phyloP scores from a whole-genome alignment of 2,329 filamentous ascomycete genomes.

The Pyrenochaeta sp. region DNA sequence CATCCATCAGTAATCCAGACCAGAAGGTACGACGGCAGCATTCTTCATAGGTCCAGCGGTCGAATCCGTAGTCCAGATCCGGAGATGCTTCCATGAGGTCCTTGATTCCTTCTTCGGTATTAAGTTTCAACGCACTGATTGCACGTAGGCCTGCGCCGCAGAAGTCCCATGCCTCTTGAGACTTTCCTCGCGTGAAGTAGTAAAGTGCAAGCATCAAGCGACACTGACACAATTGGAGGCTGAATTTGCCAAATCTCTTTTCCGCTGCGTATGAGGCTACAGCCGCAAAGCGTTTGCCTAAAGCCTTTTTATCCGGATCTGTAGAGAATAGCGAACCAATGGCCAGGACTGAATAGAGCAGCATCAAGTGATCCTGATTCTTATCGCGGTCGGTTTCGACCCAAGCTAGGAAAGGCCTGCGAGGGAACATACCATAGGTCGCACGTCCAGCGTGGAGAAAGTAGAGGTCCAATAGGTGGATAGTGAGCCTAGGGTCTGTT shows the following conservation, averaged over 20 bases:
- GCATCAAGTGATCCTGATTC: conserved; percentile 63
- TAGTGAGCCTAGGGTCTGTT: conserved; percentile 57
- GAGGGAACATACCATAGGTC: conserved; percentile 64
- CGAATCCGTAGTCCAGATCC: conserved; percentile 65
- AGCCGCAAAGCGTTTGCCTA: conserved; percentile 58
- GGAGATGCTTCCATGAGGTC: conserved; percentile 53
- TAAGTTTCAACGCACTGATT: conserved; percentile 67
- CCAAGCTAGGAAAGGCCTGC: conserved; percentile 63
- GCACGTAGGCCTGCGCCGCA: conserved; percentile 68
- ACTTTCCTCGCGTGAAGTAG: conserved; percentile 67
- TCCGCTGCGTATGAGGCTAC: conserved; percentile 67
- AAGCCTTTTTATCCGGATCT: conserved; percentile 52
- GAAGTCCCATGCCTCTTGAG: conserved; percentile 68
- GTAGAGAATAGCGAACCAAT: conserved; percentile 64
- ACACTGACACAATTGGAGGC: conserved; percentile 71
- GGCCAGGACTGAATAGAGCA: conserved; percentile 67
- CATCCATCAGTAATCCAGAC: conserved; percentile 74
- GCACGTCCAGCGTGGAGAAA: conserved; percentile 64
- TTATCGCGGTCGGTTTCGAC: conserved; percentile 57
- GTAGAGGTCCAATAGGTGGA: conserved; percentile 63
- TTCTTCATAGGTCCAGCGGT: conserved; percentile 66
- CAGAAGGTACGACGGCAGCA: conserved; percentile 75
- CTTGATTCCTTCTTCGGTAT: conserved; percentile 64
- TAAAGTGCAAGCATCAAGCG: conserved; percentile 72
- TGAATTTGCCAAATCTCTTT: conserved; percentile 59